Evolutionary conservation across 2,329 filamentous ascomycete species (phyloP).

Genomic region (Dothideomycetes sp.): DNA sequence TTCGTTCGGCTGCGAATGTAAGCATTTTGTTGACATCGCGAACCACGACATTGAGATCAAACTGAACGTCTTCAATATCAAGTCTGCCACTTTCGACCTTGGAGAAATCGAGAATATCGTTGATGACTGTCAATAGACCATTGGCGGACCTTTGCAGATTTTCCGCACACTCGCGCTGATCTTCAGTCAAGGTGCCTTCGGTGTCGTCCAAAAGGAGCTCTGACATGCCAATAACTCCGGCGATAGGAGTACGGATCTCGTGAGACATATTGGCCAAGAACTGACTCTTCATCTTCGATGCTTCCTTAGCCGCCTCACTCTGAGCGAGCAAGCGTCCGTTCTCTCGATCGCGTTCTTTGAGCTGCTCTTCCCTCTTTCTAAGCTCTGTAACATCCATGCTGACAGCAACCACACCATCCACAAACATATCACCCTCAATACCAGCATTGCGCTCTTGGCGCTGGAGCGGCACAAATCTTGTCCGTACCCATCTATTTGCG

Average conservation of each 20-base stretch:
- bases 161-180: slow-evolving; percentile 65
- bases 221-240: slow-evolving; percentile 71
- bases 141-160: slow-evolving; percentile 74
- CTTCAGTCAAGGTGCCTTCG: slow-evolving; percentile 44
- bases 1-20: slow-evolving; percentile 71
- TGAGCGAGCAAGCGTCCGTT: slow-evolving; percentile 64
- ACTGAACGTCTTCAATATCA: slow-evolving; percentile 73
- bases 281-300: slow-evolving; percentile 69
- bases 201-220: slow-evolving; percentile 62
- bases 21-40: slow-evolving; percentile 81
- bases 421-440: slow-evolving; percentile 41
- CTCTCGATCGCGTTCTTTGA: slow-evolving; percentile 54
- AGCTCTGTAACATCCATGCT: slow-evolving; percentile 71
- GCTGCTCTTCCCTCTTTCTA: slow-evolving; percentile 53
- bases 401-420: slow-evolving; percentile 69
- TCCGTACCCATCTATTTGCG: slow-evolving; percentile 59
- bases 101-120: slow-evolving; percentile 84
- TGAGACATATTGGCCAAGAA: slow-evolving; percentile 57
- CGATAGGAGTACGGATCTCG: slow-evolving; percentile 50
- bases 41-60: slow-evolving; percentile 63
- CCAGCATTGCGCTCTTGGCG: slow-evolving; percentile 47
- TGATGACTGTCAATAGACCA: slow-evolving; percentile 76
- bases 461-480: slow-evolving; percentile 58
- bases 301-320: slow-evolving; percentile 69
- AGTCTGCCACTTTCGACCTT: slow-evolving; percentile 72